Evolutionary conservation across 495 filamentous ascomycete genomes (phyloP).

Genomic region (Choiromyces venosus): DNA sequence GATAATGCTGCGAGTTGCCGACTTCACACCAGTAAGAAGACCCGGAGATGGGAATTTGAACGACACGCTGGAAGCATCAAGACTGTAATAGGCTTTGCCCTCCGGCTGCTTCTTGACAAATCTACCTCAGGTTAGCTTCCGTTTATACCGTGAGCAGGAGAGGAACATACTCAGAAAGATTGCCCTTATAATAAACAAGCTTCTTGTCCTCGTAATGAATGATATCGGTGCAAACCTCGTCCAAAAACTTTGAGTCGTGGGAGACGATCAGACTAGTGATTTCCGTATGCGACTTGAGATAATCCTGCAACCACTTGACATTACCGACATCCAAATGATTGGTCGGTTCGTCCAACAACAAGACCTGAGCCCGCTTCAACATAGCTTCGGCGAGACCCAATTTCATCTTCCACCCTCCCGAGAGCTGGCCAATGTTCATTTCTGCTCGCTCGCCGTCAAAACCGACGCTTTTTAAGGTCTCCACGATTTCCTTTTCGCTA

Average conservation of each 20-base stretch:
- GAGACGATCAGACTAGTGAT: conserved; percentile 96
- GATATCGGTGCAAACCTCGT: conserved; percentile 96
- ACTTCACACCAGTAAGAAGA: conserved; percentile 92
- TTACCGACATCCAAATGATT: conserved; percentile 97
- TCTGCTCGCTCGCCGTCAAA: conserved; percentile 80
- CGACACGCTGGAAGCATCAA: conserved; percentile 79
- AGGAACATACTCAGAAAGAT: conserved; percentile 61
- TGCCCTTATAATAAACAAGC: conserved; percentile 88
- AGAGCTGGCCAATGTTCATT: conserved; percentile 85
- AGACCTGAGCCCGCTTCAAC: conserved; percentile 90
- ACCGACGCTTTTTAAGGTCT: conserved; percentile 81
- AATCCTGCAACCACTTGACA: conserved; percentile 90
- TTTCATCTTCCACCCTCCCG: conserved; percentile 99
- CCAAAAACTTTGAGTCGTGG: conserved; percentile 96
- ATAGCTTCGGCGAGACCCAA: conserved; percentile 92
- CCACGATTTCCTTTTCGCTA: conserved; percentile 72
- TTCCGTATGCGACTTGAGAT: conserved; percentile 89
- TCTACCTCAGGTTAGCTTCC: conserved; percentile 34
- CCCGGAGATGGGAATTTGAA: conserved; percentile 98
- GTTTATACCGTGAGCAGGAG: background rate
- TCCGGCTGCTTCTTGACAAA: conserved; percentile 94
- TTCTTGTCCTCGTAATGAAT: conserved; percentile 99
- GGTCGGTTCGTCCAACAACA: conserved; percentile 96
- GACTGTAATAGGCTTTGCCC: conserved; percentile 96
- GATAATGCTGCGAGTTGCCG: conserved; percentile 83